A percentile compares a stretch with the other conserved stretches of the same genome.
phyloP scores from a whole-genome alignment of 176 grass and related monocot species.

The Elaeis guineensis region DNA sequence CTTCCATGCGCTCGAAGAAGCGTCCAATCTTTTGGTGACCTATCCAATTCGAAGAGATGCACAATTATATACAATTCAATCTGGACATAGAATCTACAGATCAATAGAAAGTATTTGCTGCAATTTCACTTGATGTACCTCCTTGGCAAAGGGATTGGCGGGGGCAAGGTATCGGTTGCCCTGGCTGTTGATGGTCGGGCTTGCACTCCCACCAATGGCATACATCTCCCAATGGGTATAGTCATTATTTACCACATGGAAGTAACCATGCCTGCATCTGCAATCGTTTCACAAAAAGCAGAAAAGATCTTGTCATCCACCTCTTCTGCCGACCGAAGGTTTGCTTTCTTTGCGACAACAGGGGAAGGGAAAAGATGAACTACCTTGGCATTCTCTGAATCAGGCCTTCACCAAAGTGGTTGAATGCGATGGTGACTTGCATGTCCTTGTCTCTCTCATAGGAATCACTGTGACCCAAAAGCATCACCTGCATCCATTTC shows the following conservation, averaged over 20 bases:
- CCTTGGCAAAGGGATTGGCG: conserved; percentile 25
- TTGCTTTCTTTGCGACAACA: too few relatives aligned
- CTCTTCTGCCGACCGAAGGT: too few relatives aligned
- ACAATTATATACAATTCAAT: too few relatives aligned
- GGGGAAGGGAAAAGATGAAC: background rate
- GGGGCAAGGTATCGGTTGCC: conserved; percentile 42
- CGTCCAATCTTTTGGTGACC: conserved; percentile 36
- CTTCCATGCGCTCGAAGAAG: conserved; percentile 23
- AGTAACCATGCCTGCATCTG: conserved; percentile 45
- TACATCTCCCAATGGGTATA: conserved; percentile 53
- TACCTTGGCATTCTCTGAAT: conserved; percentile 50
- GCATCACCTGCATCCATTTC: conserved; percentile 29
- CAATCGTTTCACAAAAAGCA: background rate
- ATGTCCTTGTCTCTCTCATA: conserved; percentile 30
- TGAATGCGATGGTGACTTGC: conserved; percentile 45
- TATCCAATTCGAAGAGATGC: background rate
- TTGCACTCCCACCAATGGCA: conserved; percentile 38
- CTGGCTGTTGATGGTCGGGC: conserved; percentile 43
- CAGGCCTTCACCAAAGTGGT: conserved; percentile 44
- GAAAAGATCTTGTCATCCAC: background rate
- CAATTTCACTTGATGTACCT: conserved; percentile 4
- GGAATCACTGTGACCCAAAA: conserved; percentile 38
- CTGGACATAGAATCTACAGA: background rate
- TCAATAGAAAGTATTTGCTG: background rate
- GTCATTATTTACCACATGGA: conserved; percentile 44